Conservation (phyloP, 139 green algal genomes). For the Axilococcus clingmanii region DNA sequence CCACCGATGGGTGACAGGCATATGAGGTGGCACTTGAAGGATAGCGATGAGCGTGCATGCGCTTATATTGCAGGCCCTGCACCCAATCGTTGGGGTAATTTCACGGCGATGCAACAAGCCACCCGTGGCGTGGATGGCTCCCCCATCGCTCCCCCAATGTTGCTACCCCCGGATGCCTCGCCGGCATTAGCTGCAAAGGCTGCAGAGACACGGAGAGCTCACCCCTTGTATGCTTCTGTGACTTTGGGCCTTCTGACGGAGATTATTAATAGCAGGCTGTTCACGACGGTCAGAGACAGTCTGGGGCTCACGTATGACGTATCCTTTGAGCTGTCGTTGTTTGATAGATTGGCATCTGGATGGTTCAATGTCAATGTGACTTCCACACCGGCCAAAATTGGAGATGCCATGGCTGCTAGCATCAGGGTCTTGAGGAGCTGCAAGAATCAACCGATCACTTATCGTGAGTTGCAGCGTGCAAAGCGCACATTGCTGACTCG, state of each 20-base stretch:
- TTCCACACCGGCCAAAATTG: conserved; percentile 87
- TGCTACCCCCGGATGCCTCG: conserved; percentile 3
- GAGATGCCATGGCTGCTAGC: conserved; percentile 77
- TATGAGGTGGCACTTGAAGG: conserved; percentile 62
- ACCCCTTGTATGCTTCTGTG: conserved; percentile 80
- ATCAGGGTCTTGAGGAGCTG: conserved; percentile 72
- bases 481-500: conserved; percentile 82
- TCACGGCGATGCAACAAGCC: conserved; percentile 22
- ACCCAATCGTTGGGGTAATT: conserved; percentile 71
- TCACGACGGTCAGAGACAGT: conserved; percentile 90
- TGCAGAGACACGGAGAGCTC: conserved; percentile 38
- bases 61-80: conserved; percentile 84
- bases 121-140: not conserved
- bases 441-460: conserved; percentile 38
- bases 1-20: conserved; percentile 35
- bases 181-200: conserved; percentile 14
- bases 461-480: conserved; percentile 65
- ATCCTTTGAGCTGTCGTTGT: conserved; percentile 81
- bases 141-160: conserved; percentile 12
- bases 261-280: conserved; percentile 94
- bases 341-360: conserved; percentile 55
- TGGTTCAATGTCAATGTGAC: conserved; percentile 92
- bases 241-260: conserved; percentile 73
- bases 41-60: conserved; percentile 85
- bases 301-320: conserved; percentile 98